Evolutionary conservation across 2,329 filamentous ascomycete species (phyloP).

Genomic region (Pseudogymnoascus sp.): DNA sequence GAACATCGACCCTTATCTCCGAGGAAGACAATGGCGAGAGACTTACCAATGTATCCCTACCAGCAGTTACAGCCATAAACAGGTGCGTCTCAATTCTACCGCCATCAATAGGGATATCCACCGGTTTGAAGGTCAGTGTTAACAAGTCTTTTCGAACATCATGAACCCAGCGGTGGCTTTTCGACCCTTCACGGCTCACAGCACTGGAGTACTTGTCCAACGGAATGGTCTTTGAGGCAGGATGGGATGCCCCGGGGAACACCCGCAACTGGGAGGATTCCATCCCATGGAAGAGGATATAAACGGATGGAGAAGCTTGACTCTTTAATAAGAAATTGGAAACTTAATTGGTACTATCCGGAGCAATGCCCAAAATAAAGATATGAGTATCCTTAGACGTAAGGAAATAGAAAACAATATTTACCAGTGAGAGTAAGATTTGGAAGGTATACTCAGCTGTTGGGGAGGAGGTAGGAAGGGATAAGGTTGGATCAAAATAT

Average conservation of each 20-base stretch:
- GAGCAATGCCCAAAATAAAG: background rate
- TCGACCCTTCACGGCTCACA: slow-evolving; percentile 16
- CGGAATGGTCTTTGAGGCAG: slow-evolving; percentile 17
- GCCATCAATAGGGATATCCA: slow-evolving; percentile 15
- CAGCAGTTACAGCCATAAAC: slow-evolving; percentile 33
- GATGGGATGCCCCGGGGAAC: slow-evolving; percentile 6
- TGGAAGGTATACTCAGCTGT: background rate
- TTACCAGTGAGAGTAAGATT: background rate
- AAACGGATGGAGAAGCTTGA: background rate
- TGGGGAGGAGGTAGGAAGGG: background rate
- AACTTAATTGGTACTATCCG: background rate
- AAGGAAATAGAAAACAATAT: background rate
- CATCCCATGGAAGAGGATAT: background rate
- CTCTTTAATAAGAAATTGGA: background rate
- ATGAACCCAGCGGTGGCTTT: slow-evolving; percentile 24
- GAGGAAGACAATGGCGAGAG: background rate
- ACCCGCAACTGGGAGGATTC: background rate
- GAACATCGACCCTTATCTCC: background rate
- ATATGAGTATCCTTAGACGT: background rate
- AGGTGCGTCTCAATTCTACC: slow-evolving; percentile 17
- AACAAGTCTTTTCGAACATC: slow-evolving; percentile 21
- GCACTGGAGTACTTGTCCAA: slow-evolving; percentile 26
- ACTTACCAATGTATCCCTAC: slow-evolving; percentile 34
- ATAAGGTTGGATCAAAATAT: background rate
- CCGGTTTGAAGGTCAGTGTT: slow-evolving; percentile 20